These are phyloP conservation scores for Backusella psychrophila DNA, from an alignment of 192 early-diverging fungal species.

Conservation along the genomic window DNA sequence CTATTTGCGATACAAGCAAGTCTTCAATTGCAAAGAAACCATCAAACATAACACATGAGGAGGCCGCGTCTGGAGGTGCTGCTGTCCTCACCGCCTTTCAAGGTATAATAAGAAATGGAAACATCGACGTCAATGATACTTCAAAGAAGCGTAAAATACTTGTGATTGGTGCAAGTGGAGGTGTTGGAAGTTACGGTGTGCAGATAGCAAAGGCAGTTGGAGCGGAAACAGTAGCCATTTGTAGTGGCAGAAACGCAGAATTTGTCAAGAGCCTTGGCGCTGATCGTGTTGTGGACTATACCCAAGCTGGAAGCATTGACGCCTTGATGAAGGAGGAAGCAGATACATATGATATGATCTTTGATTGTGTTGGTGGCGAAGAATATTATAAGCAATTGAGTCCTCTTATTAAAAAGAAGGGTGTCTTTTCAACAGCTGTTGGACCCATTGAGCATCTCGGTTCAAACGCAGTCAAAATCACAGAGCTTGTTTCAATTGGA, in stretches of 20 bases:
- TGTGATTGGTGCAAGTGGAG: conserved; percentile 52
- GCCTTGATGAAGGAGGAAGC: conserved; percentile 17
- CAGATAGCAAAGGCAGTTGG: conserved; percentile 53
- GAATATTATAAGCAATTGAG: conserved; percentile 17
- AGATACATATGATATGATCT: conserved; percentile 40
- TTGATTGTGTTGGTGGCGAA: conserved; percentile 45
- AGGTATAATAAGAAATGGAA: neutral
- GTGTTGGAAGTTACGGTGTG: conserved; percentile 45
- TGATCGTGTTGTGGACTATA: conserved; percentile 59
- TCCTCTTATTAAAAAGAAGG: conserved; percentile 9
- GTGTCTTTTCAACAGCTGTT: conserved; percentile 15
- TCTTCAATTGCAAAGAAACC: conserved; percentile 18
- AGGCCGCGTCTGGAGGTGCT: conserved; percentile 16
- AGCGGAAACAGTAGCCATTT: conserved; percentile 53
- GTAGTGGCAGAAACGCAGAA: conserved; percentile 46
- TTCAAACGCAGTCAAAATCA: conserved; percentile 3
- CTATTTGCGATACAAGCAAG: neutral
- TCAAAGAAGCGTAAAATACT: conserved; percentile 34
- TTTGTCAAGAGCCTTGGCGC: conserved; percentile 52
- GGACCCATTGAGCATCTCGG: conserved; percentile 20
- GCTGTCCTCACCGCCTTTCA: conserved; percentile 6
- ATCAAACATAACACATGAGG: neutral
- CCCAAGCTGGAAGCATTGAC: conserved; percentile 31
- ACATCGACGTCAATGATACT: neutral
- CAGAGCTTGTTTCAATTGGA: neutral